Evolutionary conservation across 2,329 filamentous ascomycete species (phyloP).

Genomic region (Penicillium rolfsii): DNA sequence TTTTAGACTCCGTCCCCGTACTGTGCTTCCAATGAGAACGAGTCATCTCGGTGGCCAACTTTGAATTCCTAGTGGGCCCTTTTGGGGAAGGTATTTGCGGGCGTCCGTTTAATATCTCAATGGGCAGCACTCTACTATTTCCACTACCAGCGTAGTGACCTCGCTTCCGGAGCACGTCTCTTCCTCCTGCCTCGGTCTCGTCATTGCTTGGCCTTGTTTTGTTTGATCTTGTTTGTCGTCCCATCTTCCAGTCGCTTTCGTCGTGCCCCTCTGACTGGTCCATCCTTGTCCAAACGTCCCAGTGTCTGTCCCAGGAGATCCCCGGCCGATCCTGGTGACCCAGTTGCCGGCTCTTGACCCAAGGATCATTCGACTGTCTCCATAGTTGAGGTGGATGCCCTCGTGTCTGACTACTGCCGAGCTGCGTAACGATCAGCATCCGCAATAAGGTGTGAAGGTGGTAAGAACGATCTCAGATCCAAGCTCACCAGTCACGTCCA

Average conservation of each 20-base stretch:
- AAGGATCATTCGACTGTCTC: conserved; percentile 14
- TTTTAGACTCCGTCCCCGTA: background rate
- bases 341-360: conserved; percentile 14
- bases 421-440: conserved; percentile 27
- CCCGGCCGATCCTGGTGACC: conserved; percentile 20
- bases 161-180: conserved; percentile 23
- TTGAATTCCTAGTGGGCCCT: conserved; percentile 26
- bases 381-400: conserved; percentile 16
- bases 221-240: conserved; percentile 1
- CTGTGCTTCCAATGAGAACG: background rate
- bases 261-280: background rate
- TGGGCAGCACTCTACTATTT: conserved; percentile 29
- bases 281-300: conserved; percentile 10
- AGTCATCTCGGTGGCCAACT: conserved; percentile 10
- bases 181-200: conserved; percentile 21
- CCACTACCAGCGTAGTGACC: conserved; percentile 30
- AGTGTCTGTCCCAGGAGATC: conserved; percentile 17
- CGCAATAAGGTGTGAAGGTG: conserved; percentile 2
- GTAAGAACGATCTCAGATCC: conserved; percentile 20
- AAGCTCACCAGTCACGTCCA: background rate
- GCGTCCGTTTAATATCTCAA: conserved; percentile 29
- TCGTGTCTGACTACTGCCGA: conserved; percentile 18
- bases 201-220: conserved; percentile 6
- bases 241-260: conserved; percentile 1
- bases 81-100: conserved; percentile 10